Conservation (phyloP, 208 protist genomes). For the Trypanosoma conorhini region DNA sequence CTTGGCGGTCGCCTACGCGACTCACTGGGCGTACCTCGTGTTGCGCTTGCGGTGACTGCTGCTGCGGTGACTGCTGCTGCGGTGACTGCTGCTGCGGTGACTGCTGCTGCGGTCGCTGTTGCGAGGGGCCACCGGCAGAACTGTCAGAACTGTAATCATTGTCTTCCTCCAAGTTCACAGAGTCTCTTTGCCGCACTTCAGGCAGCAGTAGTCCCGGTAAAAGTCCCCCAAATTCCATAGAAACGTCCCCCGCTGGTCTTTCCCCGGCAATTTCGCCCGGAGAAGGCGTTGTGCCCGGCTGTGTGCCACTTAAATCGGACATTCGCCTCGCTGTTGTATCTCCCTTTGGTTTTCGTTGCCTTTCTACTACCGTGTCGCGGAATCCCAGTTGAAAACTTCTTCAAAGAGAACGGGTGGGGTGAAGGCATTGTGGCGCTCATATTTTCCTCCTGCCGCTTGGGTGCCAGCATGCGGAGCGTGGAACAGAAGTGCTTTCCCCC, state of each 20-base stretch:
- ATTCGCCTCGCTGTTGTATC: background rate
- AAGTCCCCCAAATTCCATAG: background rate
- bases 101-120: conserved; percentile 5
- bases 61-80: too few relatives aligned
- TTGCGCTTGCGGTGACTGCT: background rate
- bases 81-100: too few relatives aligned
- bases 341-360: background rate
- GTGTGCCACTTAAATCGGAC: background rate
- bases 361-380: background rate
- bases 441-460: background rate
- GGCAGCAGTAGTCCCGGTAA: conserved; percentile 6
- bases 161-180: conserved; percentile 14
- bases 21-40: background rate
- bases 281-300: background rate
- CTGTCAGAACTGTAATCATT: conserved; percentile 27
- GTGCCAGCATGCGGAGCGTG: background rate
- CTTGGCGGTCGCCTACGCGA: conserved; percentile 6
- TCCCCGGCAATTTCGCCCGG: background rate
- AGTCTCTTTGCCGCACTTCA: conserved; percentile 2
- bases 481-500: too few relatives aligned
- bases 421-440: background rate
- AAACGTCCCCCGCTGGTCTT: background rate
- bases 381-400: background rate
- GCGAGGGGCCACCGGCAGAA: conserved; percentile 1
- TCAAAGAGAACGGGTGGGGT: background rate